phyloP scores from a whole-genome alignment of 495 filamentous ascomycete species.

The Chaetomium fimeti region DNA sequence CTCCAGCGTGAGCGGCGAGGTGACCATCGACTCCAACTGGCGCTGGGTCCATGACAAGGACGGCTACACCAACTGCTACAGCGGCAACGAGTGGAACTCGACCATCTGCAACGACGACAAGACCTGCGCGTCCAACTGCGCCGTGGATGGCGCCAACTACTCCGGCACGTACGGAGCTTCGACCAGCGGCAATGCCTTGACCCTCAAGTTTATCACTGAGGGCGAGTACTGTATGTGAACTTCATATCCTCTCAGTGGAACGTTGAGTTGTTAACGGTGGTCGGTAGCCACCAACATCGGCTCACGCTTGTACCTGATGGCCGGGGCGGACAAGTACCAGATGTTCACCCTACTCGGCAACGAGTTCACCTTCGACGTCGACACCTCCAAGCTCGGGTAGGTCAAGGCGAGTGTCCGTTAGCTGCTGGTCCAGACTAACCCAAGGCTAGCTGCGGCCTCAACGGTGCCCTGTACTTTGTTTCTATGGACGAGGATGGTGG shows the following conservation, averaged over 20 bases:
- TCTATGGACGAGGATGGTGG: conserved; percentile 58
- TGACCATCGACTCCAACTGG: conserved; percentile 55
- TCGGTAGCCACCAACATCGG: conserved; percentile 46
- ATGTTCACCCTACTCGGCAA: conserved; percentile 54
- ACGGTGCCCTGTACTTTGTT: conserved; percentile 60
- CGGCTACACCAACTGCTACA: conserved; percentile 50
- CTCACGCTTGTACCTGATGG: conserved; percentile 58
- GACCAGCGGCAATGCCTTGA: conserved; percentile 48
- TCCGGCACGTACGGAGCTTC: conserved; percentile 47
- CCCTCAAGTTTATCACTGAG: conserved; percentile 58
- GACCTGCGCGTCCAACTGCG: conserved; percentile 48
- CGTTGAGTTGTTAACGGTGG: background rate
- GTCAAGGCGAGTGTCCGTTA: background rate
- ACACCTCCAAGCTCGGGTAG: conserved; percentile 46
- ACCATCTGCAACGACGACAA: conserved; percentile 39
- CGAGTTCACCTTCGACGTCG: conserved; percentile 62
- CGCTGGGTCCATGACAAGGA: conserved; percentile 47
- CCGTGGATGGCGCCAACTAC: conserved; percentile 51
- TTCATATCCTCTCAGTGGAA: background rate
- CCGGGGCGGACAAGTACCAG: conserved; percentile 51
- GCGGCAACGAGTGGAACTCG: conserved; percentile 49
- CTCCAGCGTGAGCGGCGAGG: conserved; percentile 39
- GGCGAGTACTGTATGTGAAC: conserved; percentile 32
- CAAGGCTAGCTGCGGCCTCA: conserved; percentile 49
- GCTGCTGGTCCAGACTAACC: background rate